Evolutionary conservation across 495 filamentous ascomycete species (phyloP).

Genomic region (Hypoxylon cercidicola): DNA sequence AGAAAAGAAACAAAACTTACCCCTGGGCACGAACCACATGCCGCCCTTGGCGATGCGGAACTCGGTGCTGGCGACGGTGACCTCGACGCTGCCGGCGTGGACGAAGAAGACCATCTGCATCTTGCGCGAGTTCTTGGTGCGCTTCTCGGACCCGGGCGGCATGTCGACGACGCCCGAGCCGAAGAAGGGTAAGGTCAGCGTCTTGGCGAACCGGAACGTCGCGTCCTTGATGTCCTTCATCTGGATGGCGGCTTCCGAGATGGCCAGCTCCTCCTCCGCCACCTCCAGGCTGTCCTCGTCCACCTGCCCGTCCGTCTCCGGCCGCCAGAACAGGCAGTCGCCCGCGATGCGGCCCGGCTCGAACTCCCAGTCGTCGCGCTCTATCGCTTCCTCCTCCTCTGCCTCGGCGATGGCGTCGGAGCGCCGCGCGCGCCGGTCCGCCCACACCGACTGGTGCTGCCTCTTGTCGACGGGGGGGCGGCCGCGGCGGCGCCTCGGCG

Average conservation of each 20-base stretch:
- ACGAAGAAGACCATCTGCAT: slow-evolving; percentile 98
- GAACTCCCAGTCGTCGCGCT: slow-evolving; percentile 62
- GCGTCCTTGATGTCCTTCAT: slow-evolving; percentile 78
- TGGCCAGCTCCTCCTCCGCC: slow-evolving; percentile 74
- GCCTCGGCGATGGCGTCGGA: slow-evolving; percentile 32
- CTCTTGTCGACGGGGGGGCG: slow-evolving; percentile 41
- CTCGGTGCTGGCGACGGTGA: slow-evolving; percentile 80
- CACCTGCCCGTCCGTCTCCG: slow-evolving; percentile 51
- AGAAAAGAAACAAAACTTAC: slow-evolving; percentile 63
- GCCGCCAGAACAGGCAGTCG: slow-evolving; percentile 58
- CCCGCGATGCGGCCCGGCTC: slow-evolving; percentile 58
- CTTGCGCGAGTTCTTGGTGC: slow-evolving; percentile 86
- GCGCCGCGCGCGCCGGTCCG: slow-evolving; percentile 3
- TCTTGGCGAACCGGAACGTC: slow-evolving; percentile 86
- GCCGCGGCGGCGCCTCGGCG: slow-evolving; percentile 36
- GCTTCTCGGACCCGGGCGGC: slow-evolving; percentile 81
- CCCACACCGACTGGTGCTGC: not conserved
- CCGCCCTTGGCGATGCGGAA: slow-evolving; percentile 88
- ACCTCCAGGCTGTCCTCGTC: slow-evolving; percentile 60
- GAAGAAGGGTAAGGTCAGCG: slow-evolving; percentile 83
- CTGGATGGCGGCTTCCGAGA: slow-evolving; percentile 77
- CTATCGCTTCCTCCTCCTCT: slow-evolving; percentile 53
- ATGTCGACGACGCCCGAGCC: slow-evolving; percentile 90
- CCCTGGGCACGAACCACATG: slow-evolving; percentile 92
- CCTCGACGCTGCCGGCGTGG: slow-evolving; percentile 76